Conservation (phyloP, 805 yeast genomes). For the Starmerella vitae region DNA sequence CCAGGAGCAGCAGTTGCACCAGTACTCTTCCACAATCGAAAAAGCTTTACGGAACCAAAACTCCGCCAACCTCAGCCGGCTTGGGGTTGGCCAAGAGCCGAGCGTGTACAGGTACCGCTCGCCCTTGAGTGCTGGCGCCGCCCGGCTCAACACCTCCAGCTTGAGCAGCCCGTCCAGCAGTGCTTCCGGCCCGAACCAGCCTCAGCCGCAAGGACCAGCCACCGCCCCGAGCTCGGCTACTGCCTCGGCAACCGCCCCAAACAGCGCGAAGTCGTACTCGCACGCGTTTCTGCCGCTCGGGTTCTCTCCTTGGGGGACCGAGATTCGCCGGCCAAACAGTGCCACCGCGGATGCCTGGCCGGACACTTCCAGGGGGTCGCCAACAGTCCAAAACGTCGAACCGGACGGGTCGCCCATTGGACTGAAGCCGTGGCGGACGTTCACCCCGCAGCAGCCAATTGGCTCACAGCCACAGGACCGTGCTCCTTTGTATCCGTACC, state of each 20-base stretch:
- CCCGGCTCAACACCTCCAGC: conserved; percentile 1
- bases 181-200: neutral
- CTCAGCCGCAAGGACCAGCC: neutral
- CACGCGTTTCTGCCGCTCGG: conserved; percentile 18
- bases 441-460: conserved; percentile 11
- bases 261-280: conserved; percentile 16
- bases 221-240: neutral
- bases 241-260: neutral
- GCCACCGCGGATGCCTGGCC: conserved; percentile 18
- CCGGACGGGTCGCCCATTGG: conserved; percentile 11
- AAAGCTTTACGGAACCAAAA: conserved; percentile 2
- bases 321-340: conserved; percentile 14
- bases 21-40: conserved; percentile 10
- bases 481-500: conserved; percentile 1
- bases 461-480: conserved; percentile 13
- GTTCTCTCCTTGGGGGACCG: conserved; percentile 18
- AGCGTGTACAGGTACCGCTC: conserved; percentile 10
- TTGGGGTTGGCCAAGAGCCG: conserved; percentile 10
- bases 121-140: conserved; percentile 3
- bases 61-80: conserved; percentile 14
- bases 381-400: conserved; percentile 3
- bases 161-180: neutral
- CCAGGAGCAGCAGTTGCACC: conserved; percentile 16
- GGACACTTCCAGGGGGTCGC: conserved; percentile 9
- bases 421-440: conserved; percentile 16